phyloP scores from a whole-genome alignment of 768 basidiomycete species.

The Polyporus arcularius region DNA sequence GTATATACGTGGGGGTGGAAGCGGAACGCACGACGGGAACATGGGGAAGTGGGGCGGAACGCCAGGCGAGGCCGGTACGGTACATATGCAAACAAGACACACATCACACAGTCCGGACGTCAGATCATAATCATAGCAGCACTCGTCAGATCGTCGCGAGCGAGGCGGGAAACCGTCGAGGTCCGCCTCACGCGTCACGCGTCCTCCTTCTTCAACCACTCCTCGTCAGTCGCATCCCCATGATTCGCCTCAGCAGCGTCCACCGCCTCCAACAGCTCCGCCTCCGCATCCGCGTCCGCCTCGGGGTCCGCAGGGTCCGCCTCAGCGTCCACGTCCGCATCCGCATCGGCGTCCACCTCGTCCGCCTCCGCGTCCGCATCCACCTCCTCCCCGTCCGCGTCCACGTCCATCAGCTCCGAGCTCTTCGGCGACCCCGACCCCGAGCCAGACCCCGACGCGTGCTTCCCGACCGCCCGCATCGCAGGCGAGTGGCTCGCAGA shows the following conservation, averaged over 20 bases:
- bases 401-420: conserved; percentile 16
- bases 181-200: conserved; percentile 3
- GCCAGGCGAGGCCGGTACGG: too few relatives aligned
- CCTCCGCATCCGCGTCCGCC: conserved; percentile 35
- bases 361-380: conserved; percentile 2
- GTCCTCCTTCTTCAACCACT: conserved; percentile 32
- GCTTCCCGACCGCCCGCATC: not conserved
- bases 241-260: conserved; percentile 40
- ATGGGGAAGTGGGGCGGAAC: too few relatives aligned
- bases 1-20: too few relatives aligned
- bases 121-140: too few relatives aligned
- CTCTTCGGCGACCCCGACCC: conserved; percentile 15
- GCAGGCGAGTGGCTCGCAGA: conserved; percentile 14
- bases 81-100: too few relatives aligned
- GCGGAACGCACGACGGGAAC: too few relatives aligned
- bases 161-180: not conserved
- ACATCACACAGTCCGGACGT: too few relatives aligned
- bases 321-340: conserved; percentile 32
- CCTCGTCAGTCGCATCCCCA: conserved; percentile 23
- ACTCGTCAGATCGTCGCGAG: not conserved
- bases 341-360: conserved; percentile 37
- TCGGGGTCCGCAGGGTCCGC: conserved; percentile 37
- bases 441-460: not conserved
- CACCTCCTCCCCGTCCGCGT: conserved; percentile 19
- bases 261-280: conserved; percentile 39